phyloP scores from a whole-genome alignment of 2,329 filamentous ascomycete species.

The Aspergillus pseudonomiae region DNA sequence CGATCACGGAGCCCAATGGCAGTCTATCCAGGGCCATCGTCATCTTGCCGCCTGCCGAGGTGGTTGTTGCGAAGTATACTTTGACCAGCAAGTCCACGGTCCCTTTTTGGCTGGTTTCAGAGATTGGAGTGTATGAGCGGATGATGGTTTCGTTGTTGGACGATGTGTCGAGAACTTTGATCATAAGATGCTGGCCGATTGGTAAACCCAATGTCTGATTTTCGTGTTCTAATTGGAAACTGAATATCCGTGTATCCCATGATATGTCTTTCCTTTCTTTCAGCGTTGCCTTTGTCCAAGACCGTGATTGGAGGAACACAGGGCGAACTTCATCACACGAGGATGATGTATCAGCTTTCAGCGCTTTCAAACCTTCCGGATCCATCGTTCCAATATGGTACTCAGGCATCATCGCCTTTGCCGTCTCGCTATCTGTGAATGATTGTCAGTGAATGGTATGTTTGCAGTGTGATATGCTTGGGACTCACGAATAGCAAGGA shows the following conservation, averaged over 20 bases:
- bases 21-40: conserved; percentile 75
- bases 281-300: conserved; percentile 75
- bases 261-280: conserved; percentile 71
- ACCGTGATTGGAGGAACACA: conserved; percentile 70
- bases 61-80: conserved; percentile 68
- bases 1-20: conserved; percentile 71
- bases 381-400: conserved; percentile 85
- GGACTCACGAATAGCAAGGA: conserved; percentile 82
- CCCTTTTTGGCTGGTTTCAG: conserved; percentile 63
- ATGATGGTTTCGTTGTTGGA: conserved; percentile 72
- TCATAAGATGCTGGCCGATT: conserved; percentile 83
- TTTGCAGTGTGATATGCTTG: neutral
- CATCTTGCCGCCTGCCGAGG: conserved; percentile 73
- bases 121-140: conserved; percentile 84
- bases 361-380: conserved; percentile 56
- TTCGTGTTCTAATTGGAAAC: conserved; percentile 73
- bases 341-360: conserved; percentile 53
- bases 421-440: conserved; percentile 82
- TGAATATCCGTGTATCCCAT: conserved; percentile 78
- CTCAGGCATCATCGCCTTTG: conserved; percentile 82
- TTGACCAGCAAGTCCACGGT: conserved; percentile 78
- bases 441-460: conserved; percentile 24
- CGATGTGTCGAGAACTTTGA: conserved; percentile 71
- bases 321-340: conserved; percentile 51
- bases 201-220: conserved; percentile 75